Percentiles rank a stretch among this genome's conserved stretches.
Conservation (phyloP, 176 grass and related monocot species). For the Cenchrus purpureus region DNA sequence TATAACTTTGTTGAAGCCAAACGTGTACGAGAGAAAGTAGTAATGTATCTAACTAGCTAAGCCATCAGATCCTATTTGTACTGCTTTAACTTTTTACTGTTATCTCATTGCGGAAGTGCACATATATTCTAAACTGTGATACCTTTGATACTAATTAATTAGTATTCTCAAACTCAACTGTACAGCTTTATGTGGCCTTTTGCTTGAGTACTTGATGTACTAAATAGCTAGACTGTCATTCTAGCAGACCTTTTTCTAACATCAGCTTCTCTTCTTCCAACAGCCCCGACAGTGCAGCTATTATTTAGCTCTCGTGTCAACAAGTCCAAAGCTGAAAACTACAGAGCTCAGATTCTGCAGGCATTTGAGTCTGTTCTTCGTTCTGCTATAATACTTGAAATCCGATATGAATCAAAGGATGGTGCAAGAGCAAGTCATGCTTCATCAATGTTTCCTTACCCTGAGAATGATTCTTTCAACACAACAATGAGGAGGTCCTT, state of each 20-base stretch:
- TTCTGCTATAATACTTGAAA: slow-evolving; percentile 88
- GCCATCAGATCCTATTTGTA: not conserved
- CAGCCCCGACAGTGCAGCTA: slow-evolving; percentile 86
- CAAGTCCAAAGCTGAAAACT: slow-evolving; percentile 87
- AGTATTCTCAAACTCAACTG: slow-evolving; percentile 8
- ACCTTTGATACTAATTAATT: slow-evolving; percentile 1
- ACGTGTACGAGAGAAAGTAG: slow-evolving; percentile 2
- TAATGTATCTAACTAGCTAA: slow-evolving; percentile 8
- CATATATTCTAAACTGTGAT: slow-evolving; percentile 8
- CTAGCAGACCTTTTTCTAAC: slow-evolving; percentile 36
- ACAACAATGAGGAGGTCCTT: slow-evolving; percentile 53
- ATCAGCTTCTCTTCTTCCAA: slow-evolving; percentile 34
- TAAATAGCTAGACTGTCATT: slow-evolving; percentile 7
- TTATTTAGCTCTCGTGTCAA: slow-evolving; percentile 73
- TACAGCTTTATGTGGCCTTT: slow-evolving; percentile 22
- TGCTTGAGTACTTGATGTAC: not conserved
- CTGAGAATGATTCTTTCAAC: slow-evolving; percentile 49
- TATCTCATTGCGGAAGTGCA: slow-evolving; percentile 5
- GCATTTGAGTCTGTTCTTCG: slow-evolving; percentile 90
- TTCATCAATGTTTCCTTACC: slow-evolving; percentile 43
- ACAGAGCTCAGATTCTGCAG: slow-evolving; percentile 79
- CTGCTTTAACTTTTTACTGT: slow-evolving; percentile 9
- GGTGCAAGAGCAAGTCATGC: slow-evolving; percentile 29
- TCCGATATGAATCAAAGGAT: slow-evolving; percentile 74
- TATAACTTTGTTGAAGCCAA: slow-evolving; percentile 27